Evolutionary conservation across 352 stramenopile species (phyloP).

Genomic region (Phytophthora citrophthora): DNA sequence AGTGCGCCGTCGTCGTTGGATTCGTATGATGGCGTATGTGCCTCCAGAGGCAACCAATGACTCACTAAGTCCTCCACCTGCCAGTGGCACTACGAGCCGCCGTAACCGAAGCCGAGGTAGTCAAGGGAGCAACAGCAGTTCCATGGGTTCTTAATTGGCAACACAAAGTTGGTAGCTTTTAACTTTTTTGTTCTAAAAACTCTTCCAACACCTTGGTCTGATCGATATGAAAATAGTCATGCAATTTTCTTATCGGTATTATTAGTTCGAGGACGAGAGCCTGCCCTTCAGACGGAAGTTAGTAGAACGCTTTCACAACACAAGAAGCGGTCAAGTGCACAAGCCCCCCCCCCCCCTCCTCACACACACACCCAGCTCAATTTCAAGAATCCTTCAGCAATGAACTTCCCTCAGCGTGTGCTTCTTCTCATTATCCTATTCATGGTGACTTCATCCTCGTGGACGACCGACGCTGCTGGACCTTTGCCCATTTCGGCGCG

Average conservation of each 20-base stretch:
- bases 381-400: constrained; percentile 9
- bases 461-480: constrained; percentile 10
- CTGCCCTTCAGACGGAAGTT: neutral
- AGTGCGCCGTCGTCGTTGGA: constrained; percentile 82
- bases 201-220: no score
- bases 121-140: constrained; percentile 39
- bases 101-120: constrained; percentile 30
- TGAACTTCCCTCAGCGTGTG: constrained; percentile 25
- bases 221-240: constrained; percentile 20
- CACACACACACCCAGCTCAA: neutral
- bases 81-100: neutral
- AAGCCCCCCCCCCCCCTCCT: no score
- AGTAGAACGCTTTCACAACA: neutral
- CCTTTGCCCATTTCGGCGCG: constrained; percentile 2
- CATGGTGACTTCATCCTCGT: constrained; percentile 9
- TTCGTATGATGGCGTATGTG: constrained; percentile 86
- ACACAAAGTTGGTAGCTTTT: neutral
- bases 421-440: constrained; percentile 26
- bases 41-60: constrained; percentile 48
- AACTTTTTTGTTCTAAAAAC: no score
- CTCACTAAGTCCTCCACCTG: constrained; percentile 7
- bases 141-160: constrained; percentile 30
- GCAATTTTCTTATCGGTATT: constrained; percentile 7
- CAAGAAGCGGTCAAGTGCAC: constrained; percentile 4
- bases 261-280: constrained; percentile 13